phyloP scores from a whole-genome alignment of 129 eudicot genomes.

The Artemisia argyi region DNA sequence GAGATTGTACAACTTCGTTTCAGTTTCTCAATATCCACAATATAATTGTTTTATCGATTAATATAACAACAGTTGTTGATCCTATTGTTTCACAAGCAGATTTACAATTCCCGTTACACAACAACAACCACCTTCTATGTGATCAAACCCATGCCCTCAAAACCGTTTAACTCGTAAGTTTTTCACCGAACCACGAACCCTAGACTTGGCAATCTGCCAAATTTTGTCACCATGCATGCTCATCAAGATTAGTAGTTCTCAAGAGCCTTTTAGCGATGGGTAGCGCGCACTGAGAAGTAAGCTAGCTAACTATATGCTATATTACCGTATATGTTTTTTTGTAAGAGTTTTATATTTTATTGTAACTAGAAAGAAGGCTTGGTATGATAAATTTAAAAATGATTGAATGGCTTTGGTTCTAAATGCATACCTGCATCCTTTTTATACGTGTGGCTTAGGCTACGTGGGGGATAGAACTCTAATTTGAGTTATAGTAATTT shows the following conservation, averaged over 20 bases:
- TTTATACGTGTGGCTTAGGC: too few relatives aligned
- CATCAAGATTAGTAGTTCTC: neutral
- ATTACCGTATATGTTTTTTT: too few relatives aligned
- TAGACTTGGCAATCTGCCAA: conserved; percentile 23
- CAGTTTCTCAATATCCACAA: conserved; percentile 55
- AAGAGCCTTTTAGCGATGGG: neutral
- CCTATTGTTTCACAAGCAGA: conserved; percentile 81
- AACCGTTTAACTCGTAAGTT: conserved; percentile 33
- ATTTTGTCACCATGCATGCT: neutral
- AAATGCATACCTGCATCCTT: too few relatives aligned
- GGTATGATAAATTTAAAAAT: too few relatives aligned
- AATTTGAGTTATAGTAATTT: too few relatives aligned
- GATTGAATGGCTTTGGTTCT: too few relatives aligned
- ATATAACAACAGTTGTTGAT: conserved; percentile 52
- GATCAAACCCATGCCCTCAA: conserved; percentile 30
- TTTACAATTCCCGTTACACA: conserved; percentile 48
- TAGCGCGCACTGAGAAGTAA: too few relatives aligned
- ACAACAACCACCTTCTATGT: conserved; percentile 40
- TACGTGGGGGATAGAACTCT: too few relatives aligned
- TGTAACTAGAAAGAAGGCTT: too few relatives aligned
- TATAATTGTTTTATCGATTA: conserved; percentile 56
- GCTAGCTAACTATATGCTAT: too few relatives aligned
- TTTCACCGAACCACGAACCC: conserved; percentile 42
- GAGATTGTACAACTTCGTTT: conserved; percentile 48
- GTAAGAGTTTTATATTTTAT: too few relatives aligned